Percentiles rank a stretch among this genome's conserved stretches.
These are phyloP conservation scores for Colletotrichum tropicale DNA, from an alignment of 2,329 filamentous ascomycete genomes.

Conservation along the genomic window DNA sequence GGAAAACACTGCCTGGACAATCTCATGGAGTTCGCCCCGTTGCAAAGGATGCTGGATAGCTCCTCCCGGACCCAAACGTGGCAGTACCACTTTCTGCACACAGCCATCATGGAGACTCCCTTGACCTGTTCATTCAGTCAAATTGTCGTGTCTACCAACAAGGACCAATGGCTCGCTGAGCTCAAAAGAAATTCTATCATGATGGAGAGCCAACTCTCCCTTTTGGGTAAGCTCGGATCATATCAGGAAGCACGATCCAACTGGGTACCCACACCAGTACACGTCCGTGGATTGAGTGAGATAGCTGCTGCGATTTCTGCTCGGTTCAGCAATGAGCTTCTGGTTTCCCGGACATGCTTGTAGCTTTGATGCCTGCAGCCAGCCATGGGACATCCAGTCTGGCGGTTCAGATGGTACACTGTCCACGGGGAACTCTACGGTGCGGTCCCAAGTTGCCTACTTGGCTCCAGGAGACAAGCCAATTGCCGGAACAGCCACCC, in stretches of 20 bases:
- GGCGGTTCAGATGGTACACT: background rate
- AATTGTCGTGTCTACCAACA: background rate
- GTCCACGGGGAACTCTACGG: background rate
- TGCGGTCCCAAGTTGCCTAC: background rate
- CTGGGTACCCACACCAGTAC: background rate
- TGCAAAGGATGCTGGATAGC: background rate
- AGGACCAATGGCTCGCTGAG: background rate
- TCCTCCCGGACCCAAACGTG: background rate
- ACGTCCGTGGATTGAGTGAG: background rate
- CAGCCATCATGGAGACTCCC: background rate
- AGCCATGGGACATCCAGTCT: conserved; percentile 20
- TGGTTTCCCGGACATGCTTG: background rate
- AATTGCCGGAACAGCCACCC: background rate
- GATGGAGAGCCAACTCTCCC: background rate
- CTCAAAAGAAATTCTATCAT: background rate
- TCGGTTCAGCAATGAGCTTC: background rate
- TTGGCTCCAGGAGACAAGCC: background rate
- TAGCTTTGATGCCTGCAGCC: background rate
- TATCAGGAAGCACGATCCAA: background rate
- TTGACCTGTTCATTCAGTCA: background rate
- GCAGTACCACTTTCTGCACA: conserved; percentile 3
- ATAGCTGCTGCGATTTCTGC: background rate
- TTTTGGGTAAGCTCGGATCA: conserved; percentile 5
- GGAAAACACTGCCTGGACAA: background rate
- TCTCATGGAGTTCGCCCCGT: background rate